Conservation (phyloP, 2,329 filamentous ascomycete species). For the Gnomoniopsis smithogilvyi region DNA sequence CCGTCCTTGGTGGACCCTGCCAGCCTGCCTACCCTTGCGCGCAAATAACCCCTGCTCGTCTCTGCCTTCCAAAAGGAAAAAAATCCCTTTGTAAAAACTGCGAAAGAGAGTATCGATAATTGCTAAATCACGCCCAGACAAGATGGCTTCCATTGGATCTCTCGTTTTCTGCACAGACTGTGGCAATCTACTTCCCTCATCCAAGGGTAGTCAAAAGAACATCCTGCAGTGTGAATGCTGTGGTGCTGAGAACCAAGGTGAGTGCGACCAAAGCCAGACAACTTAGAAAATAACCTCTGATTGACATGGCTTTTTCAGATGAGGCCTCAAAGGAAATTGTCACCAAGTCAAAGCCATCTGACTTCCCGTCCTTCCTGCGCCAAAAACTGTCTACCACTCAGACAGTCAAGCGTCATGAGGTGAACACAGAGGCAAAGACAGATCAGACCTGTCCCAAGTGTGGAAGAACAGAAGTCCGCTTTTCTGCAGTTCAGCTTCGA, state of each 20-base stretch:
- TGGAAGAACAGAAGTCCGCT: slow-evolving; percentile 77
- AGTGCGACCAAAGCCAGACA: slow-evolving; percentile 18
- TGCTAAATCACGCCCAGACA: slow-evolving; percentile 2
- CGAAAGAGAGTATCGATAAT: background rate
- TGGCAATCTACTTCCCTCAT: slow-evolving; percentile 82
- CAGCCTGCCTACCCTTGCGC: too few relatives aligned
- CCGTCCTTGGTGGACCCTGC: background rate
- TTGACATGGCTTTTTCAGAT: slow-evolving; percentile 44
- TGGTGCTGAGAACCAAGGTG: slow-evolving; percentile 80
- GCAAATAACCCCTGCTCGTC: too few relatives aligned
- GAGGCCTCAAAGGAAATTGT: slow-evolving; percentile 71
- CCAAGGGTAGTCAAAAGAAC: slow-evolving; percentile 72
- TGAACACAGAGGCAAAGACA: slow-evolving; percentile 68
- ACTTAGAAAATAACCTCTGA: background rate
- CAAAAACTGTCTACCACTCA: slow-evolving; percentile 87
- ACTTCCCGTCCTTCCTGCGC: slow-evolving; percentile 86
- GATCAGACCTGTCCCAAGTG: slow-evolving; percentile 76
- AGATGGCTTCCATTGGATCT: slow-evolving; percentile 86
- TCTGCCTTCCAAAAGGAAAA: background rate
- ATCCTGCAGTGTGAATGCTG: slow-evolving; percentile 82
- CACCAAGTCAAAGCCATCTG: slow-evolving; percentile 81
- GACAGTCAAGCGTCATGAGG: slow-evolving; percentile 72
- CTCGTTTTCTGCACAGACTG: slow-evolving; percentile 92
- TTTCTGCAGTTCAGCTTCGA: slow-evolving; percentile 79
- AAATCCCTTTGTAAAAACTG: background rate